Conservation (phyloP, 1,139 yeast genomes). For the Debaryomyces subglobosus region DNA sequence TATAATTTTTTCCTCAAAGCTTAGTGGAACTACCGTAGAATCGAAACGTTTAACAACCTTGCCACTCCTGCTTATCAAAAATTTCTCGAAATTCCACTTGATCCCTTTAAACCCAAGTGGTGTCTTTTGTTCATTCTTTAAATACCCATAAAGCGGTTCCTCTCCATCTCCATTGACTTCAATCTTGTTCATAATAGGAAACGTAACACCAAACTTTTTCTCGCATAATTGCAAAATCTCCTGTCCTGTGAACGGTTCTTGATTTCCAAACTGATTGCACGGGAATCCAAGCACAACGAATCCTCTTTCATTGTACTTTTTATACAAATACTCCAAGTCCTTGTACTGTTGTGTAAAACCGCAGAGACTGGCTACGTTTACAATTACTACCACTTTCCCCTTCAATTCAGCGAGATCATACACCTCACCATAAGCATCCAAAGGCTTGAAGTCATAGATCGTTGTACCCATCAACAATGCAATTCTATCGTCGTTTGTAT, state of each 20-base stretch:
- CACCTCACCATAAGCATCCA: slow-evolving; percentile 18
- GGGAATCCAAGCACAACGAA: slow-evolving; percentile 46
- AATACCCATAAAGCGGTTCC: slow-evolving; percentile 32
- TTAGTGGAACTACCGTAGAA: slow-evolving; percentile 68
- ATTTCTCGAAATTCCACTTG: slow-evolving; percentile 96
- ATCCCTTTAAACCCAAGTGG: slow-evolving; percentile 76
- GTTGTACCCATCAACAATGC: not conserved
- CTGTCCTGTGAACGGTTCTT: slow-evolving; percentile 77
- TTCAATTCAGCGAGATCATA: slow-evolving; percentile 25
- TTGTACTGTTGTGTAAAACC: slow-evolving; percentile 48
- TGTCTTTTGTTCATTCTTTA: slow-evolving; percentile 45
- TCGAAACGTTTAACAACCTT: slow-evolving; percentile 71
- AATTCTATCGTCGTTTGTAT: not conserved
- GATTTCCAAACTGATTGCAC: slow-evolving; percentile 61
- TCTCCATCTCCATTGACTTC: slow-evolving; percentile 39
- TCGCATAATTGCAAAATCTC: slow-evolving; percentile 69
- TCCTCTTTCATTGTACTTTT: slow-evolving; percentile 34
- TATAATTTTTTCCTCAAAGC: slow-evolving; percentile 53
- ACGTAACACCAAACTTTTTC: slow-evolving; percentile 60
- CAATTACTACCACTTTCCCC: slow-evolving; percentile 41
- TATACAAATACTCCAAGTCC: slow-evolving; percentile 37
- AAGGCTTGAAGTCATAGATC: slow-evolving; percentile 21
- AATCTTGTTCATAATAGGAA: slow-evolving; percentile 42
- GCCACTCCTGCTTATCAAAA: slow-evolving; percentile 73
- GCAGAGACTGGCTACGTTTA: slow-evolving; percentile 50